Conservation (phyloP, 352 stramenopile species). For the Phytopythium litorale region DNA sequence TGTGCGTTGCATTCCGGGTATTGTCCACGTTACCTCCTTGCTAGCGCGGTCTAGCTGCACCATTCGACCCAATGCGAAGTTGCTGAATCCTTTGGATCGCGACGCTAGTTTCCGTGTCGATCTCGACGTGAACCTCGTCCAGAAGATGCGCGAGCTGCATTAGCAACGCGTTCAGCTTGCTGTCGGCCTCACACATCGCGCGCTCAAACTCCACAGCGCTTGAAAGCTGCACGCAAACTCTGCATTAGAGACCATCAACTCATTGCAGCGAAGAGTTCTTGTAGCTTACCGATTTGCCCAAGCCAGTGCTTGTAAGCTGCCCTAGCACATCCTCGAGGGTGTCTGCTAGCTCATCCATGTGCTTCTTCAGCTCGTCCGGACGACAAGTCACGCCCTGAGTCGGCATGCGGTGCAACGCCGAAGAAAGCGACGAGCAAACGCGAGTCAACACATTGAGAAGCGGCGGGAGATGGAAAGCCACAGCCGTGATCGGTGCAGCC, state of each 20-base stretch:
- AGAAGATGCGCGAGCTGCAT: constrained; percentile 35
- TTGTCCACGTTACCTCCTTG: background rate
- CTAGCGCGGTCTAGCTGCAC: no score
- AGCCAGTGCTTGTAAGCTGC: constrained; percentile 17
- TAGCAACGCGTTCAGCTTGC: constrained; percentile 22
- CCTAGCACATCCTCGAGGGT: constrained; percentile 27
- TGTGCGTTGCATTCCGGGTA: background rate
- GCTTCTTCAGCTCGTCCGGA: constrained; percentile 25
- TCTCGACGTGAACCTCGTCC: constrained; percentile 29
- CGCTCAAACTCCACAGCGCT: constrained; percentile 24
- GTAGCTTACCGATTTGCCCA: constrained; percentile 21
- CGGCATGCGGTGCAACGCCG: constrained; percentile 32
- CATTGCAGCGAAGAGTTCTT: background rate
- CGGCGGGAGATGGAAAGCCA: constrained; percentile 16
- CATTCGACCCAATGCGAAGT: constrained; percentile 7
- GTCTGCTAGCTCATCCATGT: constrained; percentile 20
- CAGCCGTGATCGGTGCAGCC: constrained; percentile 13
- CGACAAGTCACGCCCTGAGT: constrained; percentile 21
- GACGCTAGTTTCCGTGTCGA: constrained; percentile 37
- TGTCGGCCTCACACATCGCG: constrained; percentile 22
- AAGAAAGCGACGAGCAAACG: constrained; percentile 25
- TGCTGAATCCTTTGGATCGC: constrained; percentile 39
- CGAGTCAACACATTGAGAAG: constrained; percentile 16
- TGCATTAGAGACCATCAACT: background rate
- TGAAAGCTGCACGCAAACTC: constrained; percentile 15